Conservation (phyloP, 495 filamentous ascomycete genomes). For the Staphylotrichum longicolle region DNA sequence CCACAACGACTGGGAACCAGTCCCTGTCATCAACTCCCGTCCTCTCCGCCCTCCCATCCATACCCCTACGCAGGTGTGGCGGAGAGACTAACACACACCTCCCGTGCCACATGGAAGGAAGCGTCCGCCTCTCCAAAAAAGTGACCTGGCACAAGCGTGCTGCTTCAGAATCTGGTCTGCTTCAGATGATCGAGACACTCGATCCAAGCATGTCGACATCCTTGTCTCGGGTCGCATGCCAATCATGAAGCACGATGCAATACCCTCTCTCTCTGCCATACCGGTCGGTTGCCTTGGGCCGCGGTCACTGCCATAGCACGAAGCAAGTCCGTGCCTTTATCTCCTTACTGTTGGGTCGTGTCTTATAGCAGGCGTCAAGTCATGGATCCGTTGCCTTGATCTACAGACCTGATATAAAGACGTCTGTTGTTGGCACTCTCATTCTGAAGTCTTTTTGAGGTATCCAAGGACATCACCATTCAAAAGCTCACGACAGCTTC, state of each 20-base stretch:
- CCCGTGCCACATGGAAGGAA: conserved; percentile 20
- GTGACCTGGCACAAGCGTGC: neutral
- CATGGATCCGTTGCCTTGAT: neutral
- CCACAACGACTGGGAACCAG: no score
- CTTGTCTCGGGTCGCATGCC: conserved; percentile 2
- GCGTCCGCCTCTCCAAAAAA: neutral
- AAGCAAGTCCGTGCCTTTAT: no score
- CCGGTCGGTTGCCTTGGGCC: neutral
- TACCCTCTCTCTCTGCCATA: neutral
- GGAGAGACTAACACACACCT: neutral
- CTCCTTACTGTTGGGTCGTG: no score
- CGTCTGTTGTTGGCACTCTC: neutral
- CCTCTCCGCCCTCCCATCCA: no score
- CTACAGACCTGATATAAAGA: neutral
- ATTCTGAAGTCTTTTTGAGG: neutral
- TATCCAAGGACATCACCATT: neutral
- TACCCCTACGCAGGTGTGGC: neutral
- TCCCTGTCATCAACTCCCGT: no score
- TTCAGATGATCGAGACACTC: conserved; percentile 7
- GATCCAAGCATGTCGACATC: conserved; percentile 6
- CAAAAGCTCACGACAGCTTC: neutral
- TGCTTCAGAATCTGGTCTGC: conserved; percentile 8
- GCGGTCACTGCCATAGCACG: conserved; percentile 1
- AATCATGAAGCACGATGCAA: conserved; percentile 2
- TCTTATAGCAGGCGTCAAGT: neutral